Conservation (phyloP, 1,284 basidiomycete species). For the Cryptococcus maquisensis region DNA sequence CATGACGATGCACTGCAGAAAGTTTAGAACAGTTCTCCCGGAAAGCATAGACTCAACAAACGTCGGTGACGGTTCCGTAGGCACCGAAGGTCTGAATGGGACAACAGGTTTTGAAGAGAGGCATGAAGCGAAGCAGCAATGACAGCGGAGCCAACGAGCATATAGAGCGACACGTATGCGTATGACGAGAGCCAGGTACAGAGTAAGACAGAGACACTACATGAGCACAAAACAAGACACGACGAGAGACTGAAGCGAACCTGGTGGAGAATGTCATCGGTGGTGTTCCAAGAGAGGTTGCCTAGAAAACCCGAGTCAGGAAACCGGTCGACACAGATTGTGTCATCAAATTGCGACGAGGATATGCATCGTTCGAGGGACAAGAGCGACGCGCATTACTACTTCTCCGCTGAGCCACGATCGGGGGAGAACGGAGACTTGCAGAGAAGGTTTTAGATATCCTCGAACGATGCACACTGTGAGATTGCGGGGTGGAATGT, state of each 20-base stretch:
- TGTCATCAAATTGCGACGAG: background rate
- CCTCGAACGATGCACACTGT: constrained; percentile 9
- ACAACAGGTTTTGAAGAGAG: background rate
- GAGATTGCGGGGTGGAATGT: background rate
- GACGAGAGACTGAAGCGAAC: constrained; percentile 66
- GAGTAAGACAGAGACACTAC: constrained; percentile 6
- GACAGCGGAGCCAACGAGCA: constrained; percentile 8
- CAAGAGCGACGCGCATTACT: background rate
- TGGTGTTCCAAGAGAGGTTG: constrained; percentile 71
- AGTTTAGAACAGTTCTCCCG: background rate
- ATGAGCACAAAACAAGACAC: constrained; percentile 49
- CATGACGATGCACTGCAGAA: constrained; percentile 81
- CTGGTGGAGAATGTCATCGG: constrained; percentile 76
- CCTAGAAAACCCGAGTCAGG: constrained; percentile 25
- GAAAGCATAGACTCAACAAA: constrained; percentile 24
- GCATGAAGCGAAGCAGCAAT: background rate
- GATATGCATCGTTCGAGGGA: constrained; percentile 15
- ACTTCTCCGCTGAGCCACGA: no score
- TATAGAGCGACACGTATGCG: constrained; percentile 6
- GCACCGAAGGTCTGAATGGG: constrained; percentile 40
- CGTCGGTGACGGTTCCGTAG: constrained; percentile 48
- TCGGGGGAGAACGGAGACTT: background rate
- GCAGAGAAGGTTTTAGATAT: background rate
- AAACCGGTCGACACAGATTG: background rate
- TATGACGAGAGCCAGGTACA: constrained; percentile 5